A percentile compares a stretch with the other conserved stretches of the same genome.
These are phyloP conservation scores for Lachancea fermentati DNA, from an alignment of 805 yeast species.

Conservation along the genomic window DNA sequence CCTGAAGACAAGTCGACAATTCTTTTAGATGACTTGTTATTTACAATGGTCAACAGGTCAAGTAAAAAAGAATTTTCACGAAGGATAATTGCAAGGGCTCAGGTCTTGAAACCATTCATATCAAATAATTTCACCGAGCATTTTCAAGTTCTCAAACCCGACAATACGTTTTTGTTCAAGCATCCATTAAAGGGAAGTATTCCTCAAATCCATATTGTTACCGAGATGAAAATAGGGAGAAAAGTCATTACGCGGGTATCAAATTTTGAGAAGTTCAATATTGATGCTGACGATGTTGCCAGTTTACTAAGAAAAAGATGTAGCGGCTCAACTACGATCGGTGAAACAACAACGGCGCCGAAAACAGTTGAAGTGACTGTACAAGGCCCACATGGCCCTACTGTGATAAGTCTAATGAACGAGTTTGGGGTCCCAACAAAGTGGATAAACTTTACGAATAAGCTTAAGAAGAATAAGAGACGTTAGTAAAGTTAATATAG, in stretches of 20 bases:
- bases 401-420: conserved; percentile 52
- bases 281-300: conserved; percentile 61
- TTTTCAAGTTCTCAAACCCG: conserved; percentile 40
- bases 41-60: conserved; percentile 29
- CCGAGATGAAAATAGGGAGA: conserved; percentile 76
- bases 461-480: conserved; percentile 49
- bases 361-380: conserved; percentile 65
- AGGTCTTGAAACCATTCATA: conserved; percentile 40
- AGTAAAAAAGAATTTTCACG: conserved; percentile 29
- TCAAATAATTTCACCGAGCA: conserved; percentile 42
- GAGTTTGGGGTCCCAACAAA: conserved; percentile 57
- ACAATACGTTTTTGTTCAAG: conserved; percentile 38
- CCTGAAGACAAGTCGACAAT: conserved; percentile 49
- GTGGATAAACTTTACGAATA: conserved; percentile 65
- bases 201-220: conserved; percentile 60
- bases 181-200: conserved; percentile 55
- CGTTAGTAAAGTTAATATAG: conserved; percentile 1
- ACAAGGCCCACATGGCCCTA: conserved; percentile 82
- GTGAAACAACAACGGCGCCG: conserved; percentile 48
- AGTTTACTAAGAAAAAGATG: conserved; percentile 70
- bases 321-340: conserved; percentile 82
- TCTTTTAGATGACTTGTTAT: conserved; percentile 48
- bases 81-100: conserved; percentile 39
- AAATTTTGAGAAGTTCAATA: conserved; percentile 61
- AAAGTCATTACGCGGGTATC: conserved; percentile 70